phyloP scores from a whole-genome alignment of 306 rosid species.

The apple (Malus domestica) region DNA sequence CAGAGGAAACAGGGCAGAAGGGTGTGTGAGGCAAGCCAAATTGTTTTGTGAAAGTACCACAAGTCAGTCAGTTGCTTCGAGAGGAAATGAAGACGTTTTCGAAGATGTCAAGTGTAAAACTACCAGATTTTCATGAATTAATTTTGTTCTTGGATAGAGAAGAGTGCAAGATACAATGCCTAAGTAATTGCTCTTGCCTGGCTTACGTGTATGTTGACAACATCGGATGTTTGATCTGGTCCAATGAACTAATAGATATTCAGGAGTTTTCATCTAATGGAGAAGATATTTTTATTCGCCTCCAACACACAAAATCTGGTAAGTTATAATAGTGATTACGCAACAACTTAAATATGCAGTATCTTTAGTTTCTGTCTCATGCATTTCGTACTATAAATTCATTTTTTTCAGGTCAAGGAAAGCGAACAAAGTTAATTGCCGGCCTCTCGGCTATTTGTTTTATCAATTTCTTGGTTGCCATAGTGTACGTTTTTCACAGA shows the following conservation, averaged over 20 bases:
- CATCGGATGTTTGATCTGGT: slow-evolving; percentile 26
- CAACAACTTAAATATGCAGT: neutral
- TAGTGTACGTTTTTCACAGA: neutral
- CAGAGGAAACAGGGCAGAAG: slow-evolving; percentile 7
- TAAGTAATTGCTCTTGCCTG: slow-evolving; percentile 24
- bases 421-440: neutral
- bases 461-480: neutral
- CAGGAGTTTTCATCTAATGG: neutral
- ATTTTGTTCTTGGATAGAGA: neutral
- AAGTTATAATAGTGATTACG: neutral
- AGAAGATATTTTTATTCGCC: slow-evolving; percentile 17
- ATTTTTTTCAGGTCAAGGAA: neutral
- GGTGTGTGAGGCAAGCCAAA: slow-evolving; percentile 10
- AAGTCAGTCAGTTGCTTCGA: neutral
- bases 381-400: neutral
- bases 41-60: neutral
- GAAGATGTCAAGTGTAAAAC: neutral
- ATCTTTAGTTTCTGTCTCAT: neutral
- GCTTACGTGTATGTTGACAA: slow-evolving; percentile 16
- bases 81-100: neutral
- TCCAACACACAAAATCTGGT: slow-evolving; percentile 36
- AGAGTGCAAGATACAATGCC: slow-evolving; percentile 15
- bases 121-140: slow-evolving; percentile 16
- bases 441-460: neutral
- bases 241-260: slow-evolving; percentile 21